Conservation (phyloP, 768 basidiomycete species). For the Leccinum subgranulosum region DNA sequence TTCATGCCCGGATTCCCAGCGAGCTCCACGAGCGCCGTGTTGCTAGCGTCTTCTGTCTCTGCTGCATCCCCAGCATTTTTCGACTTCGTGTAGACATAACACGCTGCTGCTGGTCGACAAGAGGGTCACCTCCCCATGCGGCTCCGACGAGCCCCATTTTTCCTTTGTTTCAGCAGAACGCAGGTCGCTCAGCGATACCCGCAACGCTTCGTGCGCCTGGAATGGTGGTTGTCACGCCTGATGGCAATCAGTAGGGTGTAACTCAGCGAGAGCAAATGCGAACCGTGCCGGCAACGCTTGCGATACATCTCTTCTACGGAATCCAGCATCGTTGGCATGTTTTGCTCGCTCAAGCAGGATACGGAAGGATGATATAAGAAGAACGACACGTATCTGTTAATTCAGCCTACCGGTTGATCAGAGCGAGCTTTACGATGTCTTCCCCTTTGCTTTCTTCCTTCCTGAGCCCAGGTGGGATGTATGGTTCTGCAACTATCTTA, state of each 20-base stretch:
- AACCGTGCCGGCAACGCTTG: conserved; percentile 60
- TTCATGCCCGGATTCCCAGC: conserved; percentile 98
- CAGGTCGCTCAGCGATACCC: conserved; percentile 64
- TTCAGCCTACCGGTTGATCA: conserved; percentile 71
- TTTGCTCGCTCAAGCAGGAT: conserved; percentile 84
- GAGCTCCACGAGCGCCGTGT: conserved; percentile 61
- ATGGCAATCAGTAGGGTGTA: conserved; percentile 5
- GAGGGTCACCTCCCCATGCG: conserved; percentile 91
- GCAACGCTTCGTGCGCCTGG: conserved; percentile 77
- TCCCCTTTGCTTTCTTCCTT: conserved; percentile 38
- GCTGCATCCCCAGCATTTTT: conserved; percentile 29
- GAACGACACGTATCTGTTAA: background rate
- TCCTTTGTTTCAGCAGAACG: conserved; percentile 81
- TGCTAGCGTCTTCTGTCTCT: conserved; percentile 29
- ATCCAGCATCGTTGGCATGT: conserved; percentile 71
- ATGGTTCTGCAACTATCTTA: conserved; percentile 40
- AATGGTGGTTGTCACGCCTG: conserved; percentile 88
- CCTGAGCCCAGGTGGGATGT: conserved; percentile 80
- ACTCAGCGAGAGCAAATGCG: background rate
- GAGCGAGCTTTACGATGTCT: conserved; percentile 61
- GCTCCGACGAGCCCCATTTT: conserved; percentile 98
- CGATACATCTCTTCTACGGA: conserved; percentile 76
- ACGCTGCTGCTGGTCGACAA: conserved; percentile 66
- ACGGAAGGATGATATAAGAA: background rate
- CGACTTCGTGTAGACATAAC: conserved; percentile 15